Evolutionary conservation across 2,329 filamentous ascomycete genomes (phyloP), one percentile per base, ranked within the genome.

Genomic region (Alternaria sp.): DNA sequence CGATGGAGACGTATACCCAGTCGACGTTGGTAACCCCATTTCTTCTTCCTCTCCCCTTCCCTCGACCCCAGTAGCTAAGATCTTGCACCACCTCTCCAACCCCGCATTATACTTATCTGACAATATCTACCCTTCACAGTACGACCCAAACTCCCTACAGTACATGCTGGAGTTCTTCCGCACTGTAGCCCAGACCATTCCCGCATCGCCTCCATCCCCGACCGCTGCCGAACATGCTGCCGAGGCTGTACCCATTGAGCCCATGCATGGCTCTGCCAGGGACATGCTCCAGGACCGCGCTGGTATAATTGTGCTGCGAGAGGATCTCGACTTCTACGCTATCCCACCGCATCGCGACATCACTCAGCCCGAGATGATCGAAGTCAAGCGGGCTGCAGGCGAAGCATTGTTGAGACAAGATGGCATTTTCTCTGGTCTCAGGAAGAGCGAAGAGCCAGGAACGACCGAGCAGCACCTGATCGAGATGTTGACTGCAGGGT

Each of bases 111-210:
- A 85, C 73, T 79, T 85, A 83, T 86, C 85, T 86, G 85, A 87
- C 84, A 82, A 82, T 74, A 77, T 83, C 62, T 86, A 83, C 80
- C 73, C 64, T 72, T 83, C 82, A 72, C 83, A 99, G 96, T 99
- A 98, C 83, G 96, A 99, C 81, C 95, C 96, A 23, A 90, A 90
- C 57, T 98, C 95, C 51, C 88, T 99, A 59, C 93, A 98, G 82
- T 99, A 98, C 83, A 99, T 99, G 96, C 88, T 99, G 69, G 95
- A 97, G 75, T 99, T 99, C 82, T 99, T 99, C 85, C 91, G 96
- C 69, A 90, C 90, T 70, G 95, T 99, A 67, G 96, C 96, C 57
- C 93, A 97, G 81, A 96, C 94, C n/a, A 98, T 99, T 70, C 93
- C 93, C 10, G 87, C 88, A 45, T 89, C 92, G 67, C 83, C 87